Evolutionary conservation across 225 moss, liverwort and hornwort species (phyloP), one percentile per base, ranked within the genome.

Genomic region (Pseudisothecium myosuroides): DNA sequence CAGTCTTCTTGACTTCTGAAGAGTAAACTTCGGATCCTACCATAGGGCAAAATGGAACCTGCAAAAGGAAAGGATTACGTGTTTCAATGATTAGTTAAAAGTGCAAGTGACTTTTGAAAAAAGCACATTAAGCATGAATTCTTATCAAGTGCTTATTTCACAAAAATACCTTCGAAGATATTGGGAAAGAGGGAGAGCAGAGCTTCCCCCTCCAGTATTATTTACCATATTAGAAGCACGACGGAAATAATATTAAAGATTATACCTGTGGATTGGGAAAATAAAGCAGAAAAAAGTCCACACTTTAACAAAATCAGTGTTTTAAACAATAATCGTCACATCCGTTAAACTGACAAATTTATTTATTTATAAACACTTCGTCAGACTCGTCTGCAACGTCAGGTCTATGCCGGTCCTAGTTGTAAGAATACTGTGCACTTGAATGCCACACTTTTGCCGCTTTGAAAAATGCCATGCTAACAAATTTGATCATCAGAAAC

Each of bases 1-100:
- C 98, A 52, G 97, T 98, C 91, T 98, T 98, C 94, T 98, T 98
- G 68, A 98, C 97, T 91, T 98, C 97, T 55, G 98, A 96, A 78
- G 97, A 98, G 87, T 98, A 98, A 56, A 98, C 98, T 93, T 98
- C 96, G 37, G 97, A 98, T 47, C 98, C 98, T 19, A 98, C 97
- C 98, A 98, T 98, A 5, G 98, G 98, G 81, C 96, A 98, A 87
- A 98, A 98, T 12, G 96, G 98, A 87, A 98, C 98, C 96, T 98
- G 93, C 85, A 82, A 83, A 83, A 90, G 39, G 54, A 80, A 28
- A 75, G 55, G 20, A 90, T 56, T 45, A 45, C 12, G 69, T 56
- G 86, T 95, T 88, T 95, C 95, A 49, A 78, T 78, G 43, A 66
- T 34, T n/a, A 24, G 23, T 80, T 72, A 17, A 43, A 73, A 41